These are phyloP conservation scores for Podila epigama DNA, from an alignment of 192 early-diverging fungal species.

Conservation along the genomic window DNA sequence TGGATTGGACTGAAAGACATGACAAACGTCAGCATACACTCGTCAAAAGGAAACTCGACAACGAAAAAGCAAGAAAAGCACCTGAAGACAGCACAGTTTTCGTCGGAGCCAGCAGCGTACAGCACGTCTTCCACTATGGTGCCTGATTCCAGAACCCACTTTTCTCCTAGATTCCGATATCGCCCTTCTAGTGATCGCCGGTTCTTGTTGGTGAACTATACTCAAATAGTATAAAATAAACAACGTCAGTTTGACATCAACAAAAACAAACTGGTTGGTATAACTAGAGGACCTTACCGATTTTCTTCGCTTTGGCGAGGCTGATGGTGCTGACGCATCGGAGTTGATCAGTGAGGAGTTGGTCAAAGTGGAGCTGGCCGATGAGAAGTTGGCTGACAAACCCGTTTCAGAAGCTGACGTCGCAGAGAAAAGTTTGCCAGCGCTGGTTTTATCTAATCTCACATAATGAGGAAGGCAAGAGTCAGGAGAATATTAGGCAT, in stretches of 20 bases:
- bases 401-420: slow-evolving; percentile 25
- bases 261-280: slow-evolving; percentile 13
- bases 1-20: slow-evolving; percentile 24
- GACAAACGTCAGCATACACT: slow-evolving; percentile 13
- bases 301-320: slow-evolving; percentile 30
- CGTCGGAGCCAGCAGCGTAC: slow-evolving; percentile 22
- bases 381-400: slow-evolving; percentile 27
- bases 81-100: slow-evolving; percentile 22
- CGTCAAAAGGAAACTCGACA: slow-evolving; percentile 21
- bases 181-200: slow-evolving; percentile 11
- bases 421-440: slow-evolving; percentile 32
- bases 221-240: slow-evolving; percentile 17
- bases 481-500: slow-evolving; percentile 27
- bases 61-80: slow-evolving; percentile 18
- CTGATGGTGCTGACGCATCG: slow-evolving; percentile 16
- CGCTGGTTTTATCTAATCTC: slow-evolving; percentile 34
- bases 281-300: slow-evolving; percentile 11
- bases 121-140: slow-evolving; percentile 28
- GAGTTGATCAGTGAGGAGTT: slow-evolving; percentile 22
- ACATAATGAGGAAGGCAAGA: slow-evolving; percentile 29
- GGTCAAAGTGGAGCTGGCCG: slow-evolving; percentile 30
- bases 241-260: slow-evolving; percentile 18
- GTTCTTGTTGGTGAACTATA: slow-evolving; percentile 36
- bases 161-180: slow-evolving; percentile 10
- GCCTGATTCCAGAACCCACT: slow-evolving; percentile 23